Base-by-base conservation (phyloP, 495 filamentous ascomycete species). In the Cudoniella acicularis region DNA sequence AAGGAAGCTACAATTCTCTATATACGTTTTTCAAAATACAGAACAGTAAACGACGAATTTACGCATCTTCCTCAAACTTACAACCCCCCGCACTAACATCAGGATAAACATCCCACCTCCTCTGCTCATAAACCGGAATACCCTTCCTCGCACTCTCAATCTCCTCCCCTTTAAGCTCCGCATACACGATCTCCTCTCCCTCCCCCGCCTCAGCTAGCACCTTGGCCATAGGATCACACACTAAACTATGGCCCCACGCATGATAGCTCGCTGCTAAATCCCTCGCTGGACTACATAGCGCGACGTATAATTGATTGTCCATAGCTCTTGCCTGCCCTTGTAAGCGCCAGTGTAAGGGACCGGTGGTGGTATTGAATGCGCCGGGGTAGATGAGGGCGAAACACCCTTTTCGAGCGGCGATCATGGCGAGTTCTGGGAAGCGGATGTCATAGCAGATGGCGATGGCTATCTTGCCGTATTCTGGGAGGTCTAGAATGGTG, bases 371-470 rank as follows among this genome's bases (percentile, higher is more conserved):
- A 73, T 98, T 98, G 76, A 98, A 98, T 1, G 95, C 94, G 21
- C 92, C 94, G 2, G 94, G 94, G 71, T 97, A 98, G 8, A 98
- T 66, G 20, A 98, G 80, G 27, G 88, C 77, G 71, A 98, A 98
- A 54, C 84, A 86, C 10, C 84, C 87, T 66, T 85, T 84, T 22
- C 94, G 82, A 11, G 94, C 91, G 2, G 92, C 93, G 49, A 98
- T 87, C 75, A 84, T 96, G 3, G 90, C 92, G 8, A 96, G 78
- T 73, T 98, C 94, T 0, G 94, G 93, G 77, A 98, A 98, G 8
- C 94, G 90, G 47, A 98, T 82, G 70, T 98, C 94, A 73, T 98
- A 98, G 79, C 94, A 98, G 67, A 98, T 97, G 13, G 87, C 92
- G 0, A 98, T 72, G 0, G 83, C 91, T 49, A 98, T 80, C 58